Conservation (phyloP, 2,329 filamentous ascomycete genomes). For the Rutstroemia sp. region DNA sequence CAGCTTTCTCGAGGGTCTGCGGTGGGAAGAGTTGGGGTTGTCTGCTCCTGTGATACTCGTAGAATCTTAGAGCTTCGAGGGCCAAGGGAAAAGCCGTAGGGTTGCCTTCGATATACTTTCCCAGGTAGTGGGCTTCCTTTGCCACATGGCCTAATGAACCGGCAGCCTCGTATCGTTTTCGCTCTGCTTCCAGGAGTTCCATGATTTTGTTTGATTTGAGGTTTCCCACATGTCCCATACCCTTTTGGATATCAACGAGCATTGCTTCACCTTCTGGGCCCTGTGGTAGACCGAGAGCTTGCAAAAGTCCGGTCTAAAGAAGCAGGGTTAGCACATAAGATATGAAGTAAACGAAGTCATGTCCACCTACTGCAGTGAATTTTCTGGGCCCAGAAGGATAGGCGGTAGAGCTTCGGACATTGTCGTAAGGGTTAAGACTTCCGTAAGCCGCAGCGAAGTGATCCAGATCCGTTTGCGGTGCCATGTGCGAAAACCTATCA, state of each 20-base stretch:
- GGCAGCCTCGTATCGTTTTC: neutral
- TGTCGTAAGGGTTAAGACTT: neutral
- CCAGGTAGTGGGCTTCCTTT: neutral
- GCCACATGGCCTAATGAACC: neutral
- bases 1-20: neutral
- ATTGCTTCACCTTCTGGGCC: neutral
- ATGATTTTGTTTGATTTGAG: neutral
- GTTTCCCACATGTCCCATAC: neutral
- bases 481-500: slow-evolving; percentile 5
- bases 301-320: neutral
- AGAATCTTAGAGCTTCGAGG: neutral
- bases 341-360: neutral
- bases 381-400: too few species aligned
- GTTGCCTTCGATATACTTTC: neutral
- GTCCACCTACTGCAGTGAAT: too few species aligned
- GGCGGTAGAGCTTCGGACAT: neutral
- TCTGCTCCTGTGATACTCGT: neutral
- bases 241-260: neutral
- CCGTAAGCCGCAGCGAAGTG: slow-evolving; percentile 3
- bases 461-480: slow-evolving; percentile 6
- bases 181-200: neutral
- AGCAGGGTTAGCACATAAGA: neutral
- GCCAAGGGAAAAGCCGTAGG: neutral
- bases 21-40: neutral
- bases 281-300: neutral